Evolutionary conservation across 2,329 filamentous ascomycete species (phyloP), one percentile per base, ranked within the genome.

Genomic region (Aspergillus neotritici): DNA sequence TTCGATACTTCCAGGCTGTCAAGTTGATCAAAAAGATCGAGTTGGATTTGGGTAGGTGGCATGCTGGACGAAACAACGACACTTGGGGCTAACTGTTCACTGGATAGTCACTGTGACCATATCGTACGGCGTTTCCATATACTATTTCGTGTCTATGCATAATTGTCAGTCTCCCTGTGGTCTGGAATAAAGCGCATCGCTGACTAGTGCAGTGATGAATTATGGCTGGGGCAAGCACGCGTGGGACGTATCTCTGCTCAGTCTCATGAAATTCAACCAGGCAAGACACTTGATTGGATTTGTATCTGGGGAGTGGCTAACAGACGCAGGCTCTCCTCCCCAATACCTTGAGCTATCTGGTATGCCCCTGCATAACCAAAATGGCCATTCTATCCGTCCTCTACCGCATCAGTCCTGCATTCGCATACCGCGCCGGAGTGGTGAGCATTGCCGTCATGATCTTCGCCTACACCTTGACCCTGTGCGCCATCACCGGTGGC

Each of bases 191-290:
- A 25, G 21, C 21, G 5, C 21, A 25, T 25, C 9, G 21, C 21
- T 25, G 7, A 25, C 21, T 8, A 9, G 6, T 25, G 21, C 9
- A 25, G 21, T 25, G 21, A 25, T 25, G n/a, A 33, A 40, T 3
- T 29, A 43, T 29, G 48, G 48, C 17, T 48, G 45, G 45, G 48
- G 48, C 32, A 47, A 48, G 29, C 41, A 50, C 28, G 31, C 43
- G 37, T 49, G 41, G 40, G 41, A 49, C 35, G 44, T 49, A 7
- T 40, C 37, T 7, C 13, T 44, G 28, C 44, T 44, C n/a, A 40
- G 47, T 14, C 44, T 47, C 12, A 21, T 49, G 10, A 13, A 40
- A 12, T 44, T 47, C 4, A 43, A 44, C 28, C 40, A 49, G 37
- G 47, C 47, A 25, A 25, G 21, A 25, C 21, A 9, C 5, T 25